phyloP scores from a whole-genome alignment of 1,284 basidiomycete species.

The Stereum hirsutum region DNA sequence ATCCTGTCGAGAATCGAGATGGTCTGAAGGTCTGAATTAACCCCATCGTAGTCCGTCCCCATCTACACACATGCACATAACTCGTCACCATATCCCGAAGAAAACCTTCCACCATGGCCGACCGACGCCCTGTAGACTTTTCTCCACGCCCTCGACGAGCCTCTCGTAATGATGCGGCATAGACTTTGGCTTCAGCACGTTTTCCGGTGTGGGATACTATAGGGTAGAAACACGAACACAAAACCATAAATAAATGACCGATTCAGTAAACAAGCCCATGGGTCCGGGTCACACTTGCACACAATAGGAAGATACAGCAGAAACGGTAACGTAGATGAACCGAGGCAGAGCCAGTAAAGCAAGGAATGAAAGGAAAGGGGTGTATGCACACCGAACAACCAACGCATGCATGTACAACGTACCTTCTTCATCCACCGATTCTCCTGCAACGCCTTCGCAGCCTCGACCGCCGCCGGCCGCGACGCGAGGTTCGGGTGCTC shows the following conservation, averaged over 20 bases:
- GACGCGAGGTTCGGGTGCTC: slow-evolving; percentile 59
- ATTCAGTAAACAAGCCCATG: neutral
- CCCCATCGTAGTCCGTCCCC: too few species aligned
- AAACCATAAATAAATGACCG: slow-evolving; percentile 4
- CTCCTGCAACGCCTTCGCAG: slow-evolving; percentile 42
- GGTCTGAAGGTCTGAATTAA: too few species aligned
- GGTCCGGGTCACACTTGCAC: too few species aligned
- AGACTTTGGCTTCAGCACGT: slow-evolving; percentile 55
- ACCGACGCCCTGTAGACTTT: slow-evolving; percentile 62
- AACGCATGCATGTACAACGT: too few species aligned
- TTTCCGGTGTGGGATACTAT: slow-evolving; percentile 59
- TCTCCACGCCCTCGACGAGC: slow-evolving; percentile 60
- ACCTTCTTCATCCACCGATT: slow-evolving; percentile 53
- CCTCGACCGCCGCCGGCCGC: slow-evolving; percentile 44
- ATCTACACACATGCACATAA: too few species aligned
- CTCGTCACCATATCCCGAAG: slow-evolving; percentile 62
- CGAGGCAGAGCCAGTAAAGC: too few species aligned
- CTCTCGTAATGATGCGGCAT: slow-evolving; percentile 63
- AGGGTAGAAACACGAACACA: too few species aligned
- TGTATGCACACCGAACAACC: too few species aligned
- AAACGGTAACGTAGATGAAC: too few species aligned
- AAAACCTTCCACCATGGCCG: slow-evolving; percentile 77
- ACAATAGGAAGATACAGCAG: too few species aligned
- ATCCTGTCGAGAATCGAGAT: too few species aligned
- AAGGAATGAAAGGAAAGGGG: slow-evolving; percentile 18